phyloP scores from a whole-genome alignment of 164 flowering plant genomes.

The Umbilicus rupestris region DNA sequence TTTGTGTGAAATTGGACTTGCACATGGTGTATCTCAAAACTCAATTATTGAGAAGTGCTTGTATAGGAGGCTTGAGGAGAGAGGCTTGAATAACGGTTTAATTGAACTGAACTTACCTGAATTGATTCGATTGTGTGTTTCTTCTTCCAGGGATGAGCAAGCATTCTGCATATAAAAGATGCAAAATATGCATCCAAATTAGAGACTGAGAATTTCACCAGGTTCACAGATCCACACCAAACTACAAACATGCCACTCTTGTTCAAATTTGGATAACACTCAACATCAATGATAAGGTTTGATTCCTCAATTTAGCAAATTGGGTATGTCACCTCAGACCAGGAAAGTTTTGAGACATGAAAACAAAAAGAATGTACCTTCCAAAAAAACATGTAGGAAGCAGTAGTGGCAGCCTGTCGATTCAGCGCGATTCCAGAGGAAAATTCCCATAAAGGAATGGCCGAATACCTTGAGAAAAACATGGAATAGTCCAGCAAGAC shows the following conservation, averaged over 20 bases:
- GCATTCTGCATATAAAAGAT: slow-evolving; percentile 52
- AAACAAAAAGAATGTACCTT: slow-evolving; percentile 33
- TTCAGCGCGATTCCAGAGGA: slow-evolving; percentile 60
- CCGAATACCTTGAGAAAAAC: slow-evolving; percentile 50
- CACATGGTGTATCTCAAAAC: not conserved
- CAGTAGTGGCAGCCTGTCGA: slow-evolving; percentile 55
- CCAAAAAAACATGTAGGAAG: slow-evolving; percentile 92
- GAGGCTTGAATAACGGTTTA: too few species aligned
- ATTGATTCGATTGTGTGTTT: too few species aligned
- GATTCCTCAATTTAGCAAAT: too few species aligned
- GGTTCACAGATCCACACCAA: too few species aligned
- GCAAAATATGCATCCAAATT: slow-evolving; percentile 8
- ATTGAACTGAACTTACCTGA: too few species aligned
- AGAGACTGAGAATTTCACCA: not conserved
- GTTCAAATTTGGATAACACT: too few species aligned
- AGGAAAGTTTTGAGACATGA: not conserved
- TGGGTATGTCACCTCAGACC: not conserved
- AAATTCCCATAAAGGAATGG: slow-evolving; percentile 40
- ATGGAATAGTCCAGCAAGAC: too few species aligned
- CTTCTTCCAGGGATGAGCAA: slow-evolving; percentile 30
- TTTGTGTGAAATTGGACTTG: not conserved
- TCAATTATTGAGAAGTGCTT: not conserved
- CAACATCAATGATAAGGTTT: too few species aligned
- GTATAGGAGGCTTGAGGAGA: too few species aligned
- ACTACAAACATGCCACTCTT: too few species aligned